Evolutionary conservation across 2,329 filamentous ascomycete species (phyloP), one percentile per base, ranked within the genome.

Genomic region (Penicillium sp.): DNA sequence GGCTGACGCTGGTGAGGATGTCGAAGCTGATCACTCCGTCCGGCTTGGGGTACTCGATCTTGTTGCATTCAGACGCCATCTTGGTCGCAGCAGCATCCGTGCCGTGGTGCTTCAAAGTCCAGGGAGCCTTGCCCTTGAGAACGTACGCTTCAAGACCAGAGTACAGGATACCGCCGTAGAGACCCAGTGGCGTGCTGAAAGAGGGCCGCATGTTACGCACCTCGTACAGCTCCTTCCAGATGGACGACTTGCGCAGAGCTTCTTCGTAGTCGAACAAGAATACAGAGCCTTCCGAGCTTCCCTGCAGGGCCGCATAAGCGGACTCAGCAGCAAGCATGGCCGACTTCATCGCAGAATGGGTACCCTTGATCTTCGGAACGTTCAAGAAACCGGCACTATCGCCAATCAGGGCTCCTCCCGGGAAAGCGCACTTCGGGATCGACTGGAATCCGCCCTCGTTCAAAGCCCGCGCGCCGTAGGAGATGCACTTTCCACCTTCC

Each of bases 201-300:
- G 89, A 91, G 0, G 93, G 93, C 3, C 93, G 85, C 83, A 98
- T 95, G 73, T 98, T 98, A 65, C 93, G 88, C 53, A 98, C 93
- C 69, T 93, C 84, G 66, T 88, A 88, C 51, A 98, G 78, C 68
- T 98, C 93, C 65, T 86, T 87, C 90, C 91, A 97, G 69, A 98
- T 94, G 55, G 77, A 80, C 34, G 88, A 95, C 50, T 85, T 81
- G 52, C 91, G 85, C 44, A 98, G 81, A 46, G 86, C 78, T 61
- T 94, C 86, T 68, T 97, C 91, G 70, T 98, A 98, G 67, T 93
- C 85, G 69, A 87, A 97, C 21, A 98, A 75, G 76, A 98, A 97
- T 34, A 97, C 80, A 4, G 87, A 85, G 42, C 83, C 84, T 10
- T 77, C n/a, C n/a, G n/a, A 73, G 56, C 82, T 77, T 43, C 61